Evolutionary conservation across 805 yeast species (phyloP).

Genomic region (Ascoidea asiatica): DNA sequence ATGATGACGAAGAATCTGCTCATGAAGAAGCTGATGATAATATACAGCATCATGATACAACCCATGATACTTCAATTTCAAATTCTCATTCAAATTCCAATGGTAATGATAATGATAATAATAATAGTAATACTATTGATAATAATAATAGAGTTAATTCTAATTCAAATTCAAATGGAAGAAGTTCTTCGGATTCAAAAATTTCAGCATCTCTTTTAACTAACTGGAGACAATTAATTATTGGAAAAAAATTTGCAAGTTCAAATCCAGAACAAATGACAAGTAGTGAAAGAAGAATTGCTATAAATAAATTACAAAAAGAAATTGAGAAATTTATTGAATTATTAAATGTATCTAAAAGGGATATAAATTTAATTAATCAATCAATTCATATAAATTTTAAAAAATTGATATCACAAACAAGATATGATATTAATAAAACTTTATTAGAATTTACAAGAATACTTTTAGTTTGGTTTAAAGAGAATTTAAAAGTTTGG

Average conservation of each 20-base stretch:
- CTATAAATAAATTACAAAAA: slow-evolving; percentile 19
- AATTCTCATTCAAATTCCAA: no score
- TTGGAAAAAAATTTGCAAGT: slow-evolving; percentile 3
- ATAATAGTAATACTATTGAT: background rate
- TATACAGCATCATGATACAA: no score
- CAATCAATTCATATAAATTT: slow-evolving; percentile 18
- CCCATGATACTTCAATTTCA: no score
- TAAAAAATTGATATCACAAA: slow-evolving; percentile 14
- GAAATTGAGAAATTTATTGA: slow-evolving; percentile 26
- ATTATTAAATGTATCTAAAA: slow-evolving; percentile 21
- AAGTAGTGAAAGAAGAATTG: slow-evolving; percentile 22
- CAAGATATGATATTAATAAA: slow-evolving; percentile 17
- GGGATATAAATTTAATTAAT: slow-evolving; percentile 24
- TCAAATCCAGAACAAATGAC: slow-evolving; percentile 14
- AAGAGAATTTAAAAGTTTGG: slow-evolving; percentile 13
- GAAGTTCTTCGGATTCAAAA: background rate
- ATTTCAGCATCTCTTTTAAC: background rate
- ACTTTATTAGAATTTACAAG: slow-evolving; percentile 20
- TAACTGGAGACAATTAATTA: slow-evolving; percentile 7
- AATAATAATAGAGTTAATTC: slow-evolving; percentile 7
- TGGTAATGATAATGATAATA: no score
- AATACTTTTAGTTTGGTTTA: slow-evolving; percentile 21
- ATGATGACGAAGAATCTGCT: slow-evolving; percentile 15
- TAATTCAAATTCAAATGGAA: slow-evolving; percentile 4
- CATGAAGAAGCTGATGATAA: slow-evolving; percentile 14